Conservation (phyloP, 768 basidiomycete genomes). For the Mrakia frigida region DNA sequence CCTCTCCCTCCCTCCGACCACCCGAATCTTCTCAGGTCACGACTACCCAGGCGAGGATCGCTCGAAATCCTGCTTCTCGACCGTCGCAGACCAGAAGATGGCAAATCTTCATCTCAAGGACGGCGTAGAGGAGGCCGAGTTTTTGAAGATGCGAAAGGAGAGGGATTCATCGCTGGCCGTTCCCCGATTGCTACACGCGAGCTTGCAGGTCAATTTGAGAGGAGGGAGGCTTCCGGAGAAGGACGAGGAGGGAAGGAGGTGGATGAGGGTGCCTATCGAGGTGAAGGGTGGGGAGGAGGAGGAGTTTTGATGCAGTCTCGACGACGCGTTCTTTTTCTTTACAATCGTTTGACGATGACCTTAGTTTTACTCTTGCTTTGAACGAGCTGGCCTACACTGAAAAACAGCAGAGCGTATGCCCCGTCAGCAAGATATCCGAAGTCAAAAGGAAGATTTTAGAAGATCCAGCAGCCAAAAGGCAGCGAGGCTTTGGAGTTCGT, state of each 20-base stretch:
- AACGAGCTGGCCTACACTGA: no score
- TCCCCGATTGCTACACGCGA: constrained; percentile 38
- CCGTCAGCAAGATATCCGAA: no score
- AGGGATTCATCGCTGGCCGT: constrained; percentile 35
- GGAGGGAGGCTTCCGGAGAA: constrained; percentile 17
- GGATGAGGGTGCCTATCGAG: constrained; percentile 16
- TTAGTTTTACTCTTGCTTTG: no score
- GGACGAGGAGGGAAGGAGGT: constrained; percentile 15
- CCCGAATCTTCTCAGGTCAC: constrained; percentile 39
- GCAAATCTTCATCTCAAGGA: constrained; percentile 37
- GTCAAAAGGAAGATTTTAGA: no score
- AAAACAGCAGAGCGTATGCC: no score
- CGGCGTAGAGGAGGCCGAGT: constrained; percentile 31
- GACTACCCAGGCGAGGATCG: constrained; percentile 35
- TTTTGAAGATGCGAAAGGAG: constrained; percentile 36
- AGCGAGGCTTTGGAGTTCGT: no score
- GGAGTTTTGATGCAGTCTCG: neutral
- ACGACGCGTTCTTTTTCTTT: no score
- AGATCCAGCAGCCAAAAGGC: no score
- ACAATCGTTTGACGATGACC: no score
- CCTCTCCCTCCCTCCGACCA: constrained; percentile 35
- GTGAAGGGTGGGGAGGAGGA: neutral
- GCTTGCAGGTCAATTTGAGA: constrained; percentile 37
- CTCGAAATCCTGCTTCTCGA: constrained; percentile 37
- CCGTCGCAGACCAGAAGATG: constrained; percentile 36